Percentiles rank a stretch among this genome's conserved stretches.
phyloP scores from a whole-genome alignment of 1,139 yeast genomes.

The Saccharomycopsis crataegensis region DNA sequence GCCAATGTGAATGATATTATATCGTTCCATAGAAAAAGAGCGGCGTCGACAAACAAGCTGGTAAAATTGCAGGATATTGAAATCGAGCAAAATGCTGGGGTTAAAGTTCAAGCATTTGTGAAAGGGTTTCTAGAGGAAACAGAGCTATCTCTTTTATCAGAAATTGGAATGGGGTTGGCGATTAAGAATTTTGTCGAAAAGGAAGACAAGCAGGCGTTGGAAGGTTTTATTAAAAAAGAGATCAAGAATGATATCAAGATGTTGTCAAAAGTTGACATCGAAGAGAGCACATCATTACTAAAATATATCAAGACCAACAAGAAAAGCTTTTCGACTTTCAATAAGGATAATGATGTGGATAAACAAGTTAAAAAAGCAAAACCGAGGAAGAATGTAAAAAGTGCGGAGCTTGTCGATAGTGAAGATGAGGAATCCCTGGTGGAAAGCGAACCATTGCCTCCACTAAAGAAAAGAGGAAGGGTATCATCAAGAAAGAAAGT shows the following conservation, averaged over 20 bases:
- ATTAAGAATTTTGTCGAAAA: slow-evolving; percentile 67
- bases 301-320: slow-evolving; percentile 7
- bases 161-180: slow-evolving; percentile 67
- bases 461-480: not conserved
- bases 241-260: slow-evolving; percentile 53
- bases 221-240: slow-evolving; percentile 61
- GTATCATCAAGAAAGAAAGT: not conserved
- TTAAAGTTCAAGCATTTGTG: slow-evolving; percentile 48
- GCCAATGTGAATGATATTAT: slow-evolving; percentile 87
- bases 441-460: not conserved
- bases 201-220: slow-evolving; percentile 70
- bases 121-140: slow-evolving; percentile 55
- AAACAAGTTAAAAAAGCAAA: not conserved
- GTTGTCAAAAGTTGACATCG: slow-evolving; percentile 37
- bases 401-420: not conserved
- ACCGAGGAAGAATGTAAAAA: not conserved
- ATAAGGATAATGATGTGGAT: not conserved
- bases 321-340: not conserved
- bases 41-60: slow-evolving; percentile 21
- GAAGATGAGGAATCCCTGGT: not conserved
- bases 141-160: slow-evolving; percentile 65
- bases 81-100: slow-evolving; percentile 22
- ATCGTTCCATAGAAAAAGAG: slow-evolving; percentile 51
- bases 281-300: slow-evolving; percentile 8
- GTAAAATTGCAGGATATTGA: slow-evolving; percentile 25